Base-by-base conservation (phyloP, 2,329 filamentous ascomycete species). In the Tolypocladium paradoxum region DNA sequence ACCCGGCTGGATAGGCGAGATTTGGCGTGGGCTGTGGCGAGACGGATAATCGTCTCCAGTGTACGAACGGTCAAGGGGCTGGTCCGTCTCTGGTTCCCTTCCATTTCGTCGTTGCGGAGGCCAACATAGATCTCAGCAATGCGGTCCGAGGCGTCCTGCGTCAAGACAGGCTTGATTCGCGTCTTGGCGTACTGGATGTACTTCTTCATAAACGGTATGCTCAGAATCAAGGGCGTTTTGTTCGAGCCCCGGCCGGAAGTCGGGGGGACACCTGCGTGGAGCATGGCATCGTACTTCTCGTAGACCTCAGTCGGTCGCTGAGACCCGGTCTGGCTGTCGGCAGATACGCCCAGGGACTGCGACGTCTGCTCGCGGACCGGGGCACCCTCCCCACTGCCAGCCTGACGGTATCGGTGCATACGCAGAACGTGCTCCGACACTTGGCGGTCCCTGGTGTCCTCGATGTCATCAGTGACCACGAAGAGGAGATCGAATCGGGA, bases 401-500 rank as follows among this genome's bases (percentile, higher is more conserved):
- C 86, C 63, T 93, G 87, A 51, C 93, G 88, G 73, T 96, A 99
- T 49, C 90, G 81, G 66, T 99, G 93, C 91, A 97, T 97, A 54
- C 92, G 88, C 34, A 99, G 78, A 53, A 99, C 93, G 64, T 99
- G 93, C 71, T 99, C 93, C 0, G 92, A 97, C 14, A 99, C 83
- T 65, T 90, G 85, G 48, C 93, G 81, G 70, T 99, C 93, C 50
- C 90, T 81, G 3, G 88, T 83, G 66, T 99, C 93, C 64, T 99
- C 92, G 58, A 99, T 97, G 64, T 99, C 93, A 68, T 99, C 93
- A 1, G 93, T 99, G 46, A 99, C 91, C 48, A 99, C 87, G 65
- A 99, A 99, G 2, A 99, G 77, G 62, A 99, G 78, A 83, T 99
- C 93, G 69, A 99, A 99, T 88, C 93, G 93, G 6, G 93, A 97